Evolutionary conservation across 2,329 filamentous ascomycete genomes (phyloP), one percentile per base, ranked within the genome.

Genomic region (Claviceps monticola): DNA sequence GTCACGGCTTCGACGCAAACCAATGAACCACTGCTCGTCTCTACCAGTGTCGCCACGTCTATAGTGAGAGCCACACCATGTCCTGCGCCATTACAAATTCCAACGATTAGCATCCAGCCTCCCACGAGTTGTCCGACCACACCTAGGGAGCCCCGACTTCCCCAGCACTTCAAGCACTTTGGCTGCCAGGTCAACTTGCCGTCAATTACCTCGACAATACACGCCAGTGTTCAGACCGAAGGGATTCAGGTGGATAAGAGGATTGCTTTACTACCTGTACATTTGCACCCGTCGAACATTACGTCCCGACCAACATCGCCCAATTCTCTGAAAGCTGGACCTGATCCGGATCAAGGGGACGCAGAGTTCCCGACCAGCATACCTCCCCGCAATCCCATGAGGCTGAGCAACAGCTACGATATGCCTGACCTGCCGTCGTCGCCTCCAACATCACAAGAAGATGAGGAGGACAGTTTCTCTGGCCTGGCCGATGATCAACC

Each of bases 21-120:
- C 0, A 74, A 65, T 48, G 55, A 60, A 52, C 52, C 56, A 34
- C 42, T 50, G 19, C 39, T 43, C 21, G 46, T 44, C 11, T 37
- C 55, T 45, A 51, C 38, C 19, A 48, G 43, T 16, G 66, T n/a
- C 53, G 63, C 49, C 42, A 14, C 39, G 3, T 21, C 38, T 17
- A 53, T 43, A 7, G 49, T 49, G 2, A 61, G 66, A 4, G 60
- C 65, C 8, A 51, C 58, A 48, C 66, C 57, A 47, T 61, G 58
- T 56, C 68, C 66, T 9, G 67, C 68, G 52, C 69, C 71, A 57
- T 67, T 80, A 54, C 62, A 74, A 4, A 85, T 96, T 55, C 91
- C 91, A 0, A 86, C 83, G 60, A 98, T 98, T 62, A 86, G 88
- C 52, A 88, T 98, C 49, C 86, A 95, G 59, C 93, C 93, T 36